A percentile compares a stretch with the other conserved stretches of the same genome.
Evolutionary conservation across 306 rosid genomes (phyloP).

Genomic region (Malus fusca): DNA sequence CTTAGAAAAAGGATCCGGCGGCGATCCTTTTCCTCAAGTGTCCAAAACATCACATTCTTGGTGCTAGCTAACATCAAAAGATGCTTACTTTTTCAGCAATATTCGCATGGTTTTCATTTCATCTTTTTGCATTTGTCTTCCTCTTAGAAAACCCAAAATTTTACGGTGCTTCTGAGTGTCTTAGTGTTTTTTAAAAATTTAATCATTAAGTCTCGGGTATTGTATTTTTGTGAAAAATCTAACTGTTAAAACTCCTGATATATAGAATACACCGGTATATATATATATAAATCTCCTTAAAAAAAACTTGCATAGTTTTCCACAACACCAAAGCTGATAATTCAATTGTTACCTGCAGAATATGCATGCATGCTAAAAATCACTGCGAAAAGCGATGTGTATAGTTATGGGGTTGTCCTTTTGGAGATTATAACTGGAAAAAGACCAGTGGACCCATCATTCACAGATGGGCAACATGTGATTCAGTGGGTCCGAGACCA

Average conservation of each 20-base stretch:
- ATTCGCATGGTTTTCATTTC: background rate
- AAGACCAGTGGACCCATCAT: conserved; percentile 69
- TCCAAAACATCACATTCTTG: conserved; percentile 7
- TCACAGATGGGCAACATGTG: conserved; percentile 65
- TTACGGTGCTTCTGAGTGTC: too few relatives aligned
- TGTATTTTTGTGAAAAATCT: too few relatives aligned
- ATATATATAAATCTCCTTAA: too few relatives aligned
- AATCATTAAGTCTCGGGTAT: too few relatives aligned
- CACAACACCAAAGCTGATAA: background rate
- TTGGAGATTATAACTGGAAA: conserved; percentile 81
- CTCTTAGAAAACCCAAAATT: background rate
- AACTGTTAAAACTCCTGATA: too few relatives aligned
- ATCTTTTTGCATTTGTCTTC: background rate
- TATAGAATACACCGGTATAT: too few relatives aligned
- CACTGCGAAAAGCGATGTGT: conserved; percentile 79
- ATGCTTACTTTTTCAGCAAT: background rate
- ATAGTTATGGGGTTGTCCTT: conserved; percentile 81
- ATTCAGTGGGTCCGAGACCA: conserved; percentile 77
- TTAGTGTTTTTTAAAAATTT: too few relatives aligned
- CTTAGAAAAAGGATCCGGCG: too few relatives aligned
- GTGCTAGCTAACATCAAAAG: background rate
- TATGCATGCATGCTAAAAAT: conserved; percentile 75
- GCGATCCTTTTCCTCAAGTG: background rate
- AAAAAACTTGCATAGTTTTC: background rate
- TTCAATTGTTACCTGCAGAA: conserved; percentile 35